Evolutionary conservation across 805 yeast genomes (phyloP), one percentile per base, ranked within the genome.

Genomic region (Metschnikowia corniflorae): DNA sequence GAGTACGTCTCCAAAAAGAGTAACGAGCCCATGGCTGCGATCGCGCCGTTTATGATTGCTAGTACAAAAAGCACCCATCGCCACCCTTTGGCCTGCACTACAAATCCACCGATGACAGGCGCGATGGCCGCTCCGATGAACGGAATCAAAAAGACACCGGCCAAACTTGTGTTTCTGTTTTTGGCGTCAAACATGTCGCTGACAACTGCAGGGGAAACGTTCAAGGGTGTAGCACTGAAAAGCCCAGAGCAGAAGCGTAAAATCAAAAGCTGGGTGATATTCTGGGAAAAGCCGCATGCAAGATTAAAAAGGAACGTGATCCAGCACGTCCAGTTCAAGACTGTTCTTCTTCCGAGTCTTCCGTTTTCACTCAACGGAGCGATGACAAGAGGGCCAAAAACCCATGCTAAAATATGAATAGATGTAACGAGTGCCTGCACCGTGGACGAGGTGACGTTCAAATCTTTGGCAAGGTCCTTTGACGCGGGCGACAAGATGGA

Each of bases 341-440:
- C 57, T 3, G 58, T 46, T 39, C 57, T 58, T 29, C 71, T 47
- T 1, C 71, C 71, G 20, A 63, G 50, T n/a, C 46, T 44, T 33
- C 62, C 67, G 23, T 53, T 55, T 43, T 65, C 70, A 32, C 65
- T 58, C 22, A 65, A 48, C 3, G 71, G 71, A 2, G 71, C 65
- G 29, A 65, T 58, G 13, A 64, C 26, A 23, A 65, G 50, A 2
- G 71, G 71, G 2, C 70, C 70, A 7, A 65, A 25, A 2, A 70
- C 70, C 64, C 66, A 65, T 4, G 70, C 65, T 19, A 65, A 44
- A 16, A 65, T 49, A 47, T 59, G 64, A 10, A 65, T 59, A 4
- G 68, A 61, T 7, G 63, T 64, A 12, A 61, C 58, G 39, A 65
- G 49, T 2, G 70, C 50, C 16, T 45, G 28, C 1, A 65, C 43